Evolutionary conservation across 106 monocot genomes (phyloP).

Genomic region (Dioscorea zingiberensis): DNA sequence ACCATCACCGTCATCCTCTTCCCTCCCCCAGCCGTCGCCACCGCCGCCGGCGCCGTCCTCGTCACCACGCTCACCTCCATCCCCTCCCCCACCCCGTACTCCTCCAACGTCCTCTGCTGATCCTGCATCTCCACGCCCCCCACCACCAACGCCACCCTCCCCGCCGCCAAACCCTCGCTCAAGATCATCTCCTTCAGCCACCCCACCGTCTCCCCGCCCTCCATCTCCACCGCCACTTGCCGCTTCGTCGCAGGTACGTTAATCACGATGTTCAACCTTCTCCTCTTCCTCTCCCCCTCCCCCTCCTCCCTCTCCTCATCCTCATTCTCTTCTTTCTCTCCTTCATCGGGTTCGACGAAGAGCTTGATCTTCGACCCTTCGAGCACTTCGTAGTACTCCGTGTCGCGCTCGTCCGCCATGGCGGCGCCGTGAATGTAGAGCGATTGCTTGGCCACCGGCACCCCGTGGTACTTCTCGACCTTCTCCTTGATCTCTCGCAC

Average conservation of each 20-base stretch:
- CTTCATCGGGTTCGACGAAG: background rate
- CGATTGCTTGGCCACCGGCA: constrained; percentile 6
- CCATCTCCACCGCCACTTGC: background rate
- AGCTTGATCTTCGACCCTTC: constrained; percentile 13
- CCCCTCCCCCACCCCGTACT: background rate
- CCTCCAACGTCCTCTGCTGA: background rate
- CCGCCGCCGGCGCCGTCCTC: background rate
- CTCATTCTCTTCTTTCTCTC: background rate
- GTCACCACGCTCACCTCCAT: background rate
- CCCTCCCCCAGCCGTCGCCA: background rate
- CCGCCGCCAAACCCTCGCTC: background rate
- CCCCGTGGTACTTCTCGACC: constrained; percentile 18
- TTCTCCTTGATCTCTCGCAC: constrained; percentile 27
- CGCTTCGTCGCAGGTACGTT: background rate
- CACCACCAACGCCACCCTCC: background rate
- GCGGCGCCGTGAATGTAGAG: constrained; percentile 8
- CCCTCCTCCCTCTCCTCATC: background rate
- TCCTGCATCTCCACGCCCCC: background rate
- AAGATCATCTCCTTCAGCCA: background rate
- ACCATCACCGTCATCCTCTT: constrained; percentile 1
- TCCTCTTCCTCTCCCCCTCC: background rate
- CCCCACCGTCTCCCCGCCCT: background rate
- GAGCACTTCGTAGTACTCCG: constrained; percentile 10
- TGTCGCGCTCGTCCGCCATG: constrained; percentile 9
- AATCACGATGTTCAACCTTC: background rate